Conservation (phyloP, 2,329 filamentous ascomycete genomes). For the Cercospora canescens region DNA sequence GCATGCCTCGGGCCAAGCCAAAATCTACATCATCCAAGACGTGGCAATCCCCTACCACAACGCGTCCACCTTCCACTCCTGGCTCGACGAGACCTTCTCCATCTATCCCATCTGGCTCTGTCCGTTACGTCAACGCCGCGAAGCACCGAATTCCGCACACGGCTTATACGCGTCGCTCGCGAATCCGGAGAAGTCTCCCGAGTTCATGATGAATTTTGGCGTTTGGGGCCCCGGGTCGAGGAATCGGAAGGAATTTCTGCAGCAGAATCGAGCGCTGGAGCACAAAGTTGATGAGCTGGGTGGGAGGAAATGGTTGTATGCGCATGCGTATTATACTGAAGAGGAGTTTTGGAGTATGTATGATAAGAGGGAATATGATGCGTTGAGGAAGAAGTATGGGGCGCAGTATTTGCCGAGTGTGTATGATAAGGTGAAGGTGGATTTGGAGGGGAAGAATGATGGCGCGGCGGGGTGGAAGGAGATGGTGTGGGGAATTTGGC, state of each 20-base stretch:
- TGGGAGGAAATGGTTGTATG: constrained; percentile 86
- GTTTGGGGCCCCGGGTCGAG: constrained; percentile 77
- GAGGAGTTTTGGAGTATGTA: constrained; percentile 69
- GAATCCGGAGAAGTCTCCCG: constrained; percentile 12
- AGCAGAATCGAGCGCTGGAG: constrained; percentile 71
- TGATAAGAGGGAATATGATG: constrained; percentile 61
- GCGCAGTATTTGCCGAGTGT: constrained; percentile 65
- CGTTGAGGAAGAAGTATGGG: constrained; percentile 61
- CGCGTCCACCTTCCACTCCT: constrained; percentile 55
- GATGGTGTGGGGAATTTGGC: constrained; percentile 21
- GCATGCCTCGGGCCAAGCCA: constrained; percentile 56
- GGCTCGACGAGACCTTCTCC: constrained; percentile 48
- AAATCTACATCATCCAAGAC: constrained; percentile 63
- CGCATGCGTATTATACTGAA: constrained; percentile 79
- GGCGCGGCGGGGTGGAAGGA: constrained; percentile 16
- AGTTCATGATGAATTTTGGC: constrained; percentile 57
- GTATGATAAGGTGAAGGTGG: constrained; percentile 68
- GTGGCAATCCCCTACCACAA: constrained; percentile 58
- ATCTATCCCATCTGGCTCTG: constrained; percentile 63
- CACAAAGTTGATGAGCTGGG: constrained; percentile 66
- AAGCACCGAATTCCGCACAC: constrained; percentile 1
- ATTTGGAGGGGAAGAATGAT: constrained; percentile 16
- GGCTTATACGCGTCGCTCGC: constrained; percentile 3
- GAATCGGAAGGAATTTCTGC: constrained; percentile 58
- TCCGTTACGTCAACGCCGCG: constrained; percentile 37